Percentiles rank a stretch among this genome's conserved stretches.
These are phyloP conservation scores for Solanum clarkiae DNA, from an alignment of 257 asterid species.

Conservation along the genomic window DNA sequence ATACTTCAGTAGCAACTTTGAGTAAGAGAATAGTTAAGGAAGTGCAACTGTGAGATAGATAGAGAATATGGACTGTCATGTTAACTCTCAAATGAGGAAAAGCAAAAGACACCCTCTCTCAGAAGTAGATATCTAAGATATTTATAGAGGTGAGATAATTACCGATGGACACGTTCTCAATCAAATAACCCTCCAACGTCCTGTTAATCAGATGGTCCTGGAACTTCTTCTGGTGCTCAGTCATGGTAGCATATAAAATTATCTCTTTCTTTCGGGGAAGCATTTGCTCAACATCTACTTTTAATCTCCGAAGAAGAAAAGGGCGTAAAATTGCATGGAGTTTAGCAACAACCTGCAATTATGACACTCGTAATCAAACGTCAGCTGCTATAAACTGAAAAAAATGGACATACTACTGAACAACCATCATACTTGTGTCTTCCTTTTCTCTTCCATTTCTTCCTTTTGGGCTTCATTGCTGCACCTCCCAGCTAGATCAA, in stretches of 20 bases:
- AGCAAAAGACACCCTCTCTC: neutral
- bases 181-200: slow-evolving; percentile 58
- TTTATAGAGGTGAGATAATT: slow-evolving; percentile 1
- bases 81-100: neutral
- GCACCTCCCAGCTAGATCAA: slow-evolving; percentile 75
- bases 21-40: neutral
- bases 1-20: neutral
- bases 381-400: neutral
- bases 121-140: neutral
- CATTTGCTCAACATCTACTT: slow-evolving; percentile 76
- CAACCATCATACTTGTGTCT: slow-evolving; percentile 41
- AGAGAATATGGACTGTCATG: neutral
- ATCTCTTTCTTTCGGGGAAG: slow-evolving; percentile 96
- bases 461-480: slow-evolving; percentile 49
- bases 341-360: slow-evolving; percentile 76
- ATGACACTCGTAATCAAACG: neutral
- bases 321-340: slow-evolving; percentile 94
- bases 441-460: slow-evolving; percentile 79
- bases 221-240: slow-evolving; percentile 71
- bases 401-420: neutral
- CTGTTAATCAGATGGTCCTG: slow-evolving; percentile 78
- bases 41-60: neutral
- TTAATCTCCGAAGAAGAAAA: slow-evolving; percentile 89
- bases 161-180: slow-evolving; percentile 38
- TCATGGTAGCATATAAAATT: slow-evolving; percentile 77